These are phyloP conservation scores for Hebeloma cylindrosporum DNA, from an alignment of 768 basidiomycete genomes.

Conservation along the genomic window DNA sequence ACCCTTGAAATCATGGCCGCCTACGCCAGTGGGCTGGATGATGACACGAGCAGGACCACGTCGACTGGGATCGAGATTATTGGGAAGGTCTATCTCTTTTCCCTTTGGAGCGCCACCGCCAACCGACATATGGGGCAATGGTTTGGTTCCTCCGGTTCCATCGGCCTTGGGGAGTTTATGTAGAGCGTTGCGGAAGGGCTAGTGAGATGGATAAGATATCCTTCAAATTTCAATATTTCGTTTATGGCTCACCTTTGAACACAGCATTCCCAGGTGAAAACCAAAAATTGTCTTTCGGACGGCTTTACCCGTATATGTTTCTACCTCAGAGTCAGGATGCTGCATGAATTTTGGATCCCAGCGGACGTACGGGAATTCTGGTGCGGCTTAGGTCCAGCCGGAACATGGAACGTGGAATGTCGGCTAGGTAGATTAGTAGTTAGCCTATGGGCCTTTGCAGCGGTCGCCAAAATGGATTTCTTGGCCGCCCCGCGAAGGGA, in stretches of 20 bases:
- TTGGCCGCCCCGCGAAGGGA: neutral
- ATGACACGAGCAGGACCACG: slow-evolving; percentile 10
- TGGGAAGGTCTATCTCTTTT: neutral
- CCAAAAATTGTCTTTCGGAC: slow-evolving; percentile 11
- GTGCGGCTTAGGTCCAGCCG: neutral
- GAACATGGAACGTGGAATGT: neutral
- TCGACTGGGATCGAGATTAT: neutral
- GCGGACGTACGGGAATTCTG: neutral
- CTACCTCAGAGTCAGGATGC: neutral
- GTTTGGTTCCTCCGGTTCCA: neutral
- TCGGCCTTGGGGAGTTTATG: neutral
- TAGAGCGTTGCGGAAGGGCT: neutral
- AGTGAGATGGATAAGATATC: neutral
- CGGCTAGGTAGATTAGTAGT: slow-evolving; percentile 6
- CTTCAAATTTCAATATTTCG: neutral
- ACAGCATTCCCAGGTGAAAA: neutral
- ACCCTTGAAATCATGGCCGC: slow-evolving; percentile 6
- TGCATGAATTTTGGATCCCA: no score
- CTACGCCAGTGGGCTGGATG: slow-evolving; percentile 1
- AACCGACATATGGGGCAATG: slow-evolving; percentile 4
- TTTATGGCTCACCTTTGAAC: neutral
- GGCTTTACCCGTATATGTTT: slow-evolving; percentile 1
- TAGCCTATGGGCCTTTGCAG: neutral
- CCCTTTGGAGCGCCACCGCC: neutral
- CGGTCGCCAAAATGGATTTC: neutral